A percentile compares a stretch with the other conserved stretches of the same genome.
These are phyloP conservation scores for Gleditsia sinensis DNA, from an alignment of 306 rosid species.

Conservation along the genomic window DNA sequence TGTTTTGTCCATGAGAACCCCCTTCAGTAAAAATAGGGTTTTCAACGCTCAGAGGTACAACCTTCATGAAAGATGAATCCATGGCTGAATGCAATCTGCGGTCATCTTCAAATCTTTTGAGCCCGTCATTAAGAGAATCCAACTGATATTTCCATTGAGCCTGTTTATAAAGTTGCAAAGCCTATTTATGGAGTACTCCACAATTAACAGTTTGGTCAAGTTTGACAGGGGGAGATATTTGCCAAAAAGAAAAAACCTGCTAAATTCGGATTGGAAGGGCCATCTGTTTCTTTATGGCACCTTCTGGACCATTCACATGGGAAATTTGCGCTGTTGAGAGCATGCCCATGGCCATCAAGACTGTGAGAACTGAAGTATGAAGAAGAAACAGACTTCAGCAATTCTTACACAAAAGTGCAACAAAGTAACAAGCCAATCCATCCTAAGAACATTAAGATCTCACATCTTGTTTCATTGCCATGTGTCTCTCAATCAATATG, in stretches of 20 bases:
- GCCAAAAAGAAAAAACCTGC: slow-evolving; percentile 28
- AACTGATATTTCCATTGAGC: slow-evolving; percentile 27
- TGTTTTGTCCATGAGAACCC: slow-evolving; percentile 49
- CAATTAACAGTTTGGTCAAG: slow-evolving; percentile 21
- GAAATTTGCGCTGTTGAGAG: slow-evolving; percentile 31
- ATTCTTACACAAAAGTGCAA: slow-evolving; percentile 29
- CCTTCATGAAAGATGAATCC: slow-evolving; percentile 49
- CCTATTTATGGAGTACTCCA: slow-evolving; percentile 13
- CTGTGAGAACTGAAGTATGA: slow-evolving; percentile 39
- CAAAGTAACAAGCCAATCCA: slow-evolving; percentile 26
- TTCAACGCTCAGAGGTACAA: slow-evolving; percentile 44
- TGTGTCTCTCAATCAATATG: slow-evolving; percentile 84
- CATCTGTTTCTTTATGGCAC: slow-evolving; percentile 31
- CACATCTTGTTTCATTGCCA: slow-evolving; percentile 51
- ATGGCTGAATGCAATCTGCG: slow-evolving; percentile 37
- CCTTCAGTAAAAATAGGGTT: slow-evolving; percentile 57
- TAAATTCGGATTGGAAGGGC: slow-evolving; percentile 29
- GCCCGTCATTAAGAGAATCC: slow-evolving; percentile 32
- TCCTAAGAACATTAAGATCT: slow-evolving; percentile 53
- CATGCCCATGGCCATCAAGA: slow-evolving; percentile 32
- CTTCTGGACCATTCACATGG: slow-evolving; percentile 34
- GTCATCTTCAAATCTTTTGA: slow-evolving; percentile 43
- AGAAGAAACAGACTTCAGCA: slow-evolving; percentile 32
- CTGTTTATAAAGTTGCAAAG: slow-evolving; percentile 15
- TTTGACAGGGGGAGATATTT: slow-evolving; percentile 28